These are phyloP conservation scores for Atkinsonella hypoxylon DNA, from an alignment of 2,329 filamentous ascomycete species.

Conservation along the genomic window DNA sequence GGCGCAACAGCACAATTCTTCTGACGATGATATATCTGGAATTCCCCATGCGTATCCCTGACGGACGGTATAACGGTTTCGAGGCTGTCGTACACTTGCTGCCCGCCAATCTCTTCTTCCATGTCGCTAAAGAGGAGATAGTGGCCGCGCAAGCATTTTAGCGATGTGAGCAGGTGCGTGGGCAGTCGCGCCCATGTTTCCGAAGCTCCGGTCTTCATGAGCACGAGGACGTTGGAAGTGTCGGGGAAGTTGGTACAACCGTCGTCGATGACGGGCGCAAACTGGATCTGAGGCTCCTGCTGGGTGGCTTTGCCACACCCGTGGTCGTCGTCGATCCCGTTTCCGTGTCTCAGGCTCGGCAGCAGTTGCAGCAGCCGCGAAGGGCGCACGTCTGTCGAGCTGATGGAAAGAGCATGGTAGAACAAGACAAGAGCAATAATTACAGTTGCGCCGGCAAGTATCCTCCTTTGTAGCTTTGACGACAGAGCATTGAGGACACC, in stretches of 20 bases:
- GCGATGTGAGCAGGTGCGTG: conserved; percentile 40
- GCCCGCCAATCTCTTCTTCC: conserved; percentile 31
- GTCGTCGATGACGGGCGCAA: neutral
- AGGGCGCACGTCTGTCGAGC: neutral
- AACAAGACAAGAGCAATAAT: neutral
- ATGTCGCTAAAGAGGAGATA: conserved; percentile 48
- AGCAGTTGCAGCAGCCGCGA: neutral
- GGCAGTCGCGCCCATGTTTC: conserved; percentile 40
- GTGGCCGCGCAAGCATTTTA: conserved; percentile 35
- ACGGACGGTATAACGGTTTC: conserved; percentile 29
- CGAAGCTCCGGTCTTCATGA: conserved; percentile 47
- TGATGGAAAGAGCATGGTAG: neutral
- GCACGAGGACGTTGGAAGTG: conserved; percentile 32
- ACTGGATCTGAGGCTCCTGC: neutral
- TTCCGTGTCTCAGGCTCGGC: neutral
- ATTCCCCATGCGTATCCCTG: conserved; percentile 34
- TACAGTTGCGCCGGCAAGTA: neutral
- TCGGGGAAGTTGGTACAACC: conserved; percentile 29
- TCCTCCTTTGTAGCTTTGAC: neutral
- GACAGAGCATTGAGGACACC: neutral
- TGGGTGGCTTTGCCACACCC: neutral
- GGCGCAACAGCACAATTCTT: conserved; percentile 32
- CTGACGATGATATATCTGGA: conserved; percentile 34
- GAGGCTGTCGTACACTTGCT: conserved; percentile 33
- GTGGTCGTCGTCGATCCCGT: neutral